Base-by-base conservation (phyloP, 2,329 filamentous ascomycete species). In the Microsporum audouinii region DNA sequence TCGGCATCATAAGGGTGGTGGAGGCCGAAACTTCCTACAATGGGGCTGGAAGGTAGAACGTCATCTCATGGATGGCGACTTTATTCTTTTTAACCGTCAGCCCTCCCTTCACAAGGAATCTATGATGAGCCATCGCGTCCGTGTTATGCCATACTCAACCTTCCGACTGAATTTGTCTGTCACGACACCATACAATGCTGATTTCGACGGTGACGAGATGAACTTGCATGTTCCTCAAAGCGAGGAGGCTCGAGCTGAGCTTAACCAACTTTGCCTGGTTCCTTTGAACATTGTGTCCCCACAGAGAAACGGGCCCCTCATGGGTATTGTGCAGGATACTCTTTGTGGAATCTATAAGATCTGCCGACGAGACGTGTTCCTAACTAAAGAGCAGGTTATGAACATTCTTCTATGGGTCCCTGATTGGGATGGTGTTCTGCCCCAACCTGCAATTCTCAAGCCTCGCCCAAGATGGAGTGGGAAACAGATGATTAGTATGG, bases 151-250 rank as follows among this genome's bases (percentile, higher is more conserved):
- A 2, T 99, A 96, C 75, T 99, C 94, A 4, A 99, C 94, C 1
- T 99, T 99, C 80, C 87, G 94, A 65, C 83, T 99, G 55, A 99
- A 99, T 71, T 76, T 99, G 67, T 99, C 94, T 0, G 94, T 99
- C 71, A 99, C 95, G 0, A 95, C 91, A 33, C 94, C 94, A 0
- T 99, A 99, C 81, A 99, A 99, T 78, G 94, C 94, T 69, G 94
- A 99, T 88, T 99, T 99, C 77, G 94, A 99, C 71, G 94, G 94
- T 77, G 94, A 99, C 74, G 94, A 99, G 77, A 99, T 99, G 94
- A 99, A 99, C 73, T 84, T 99, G 78, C 94, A 99, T 82, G 95
- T 99, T 59, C 95, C 94, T 2, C 94, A 99, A 71, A 94, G 89
- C 41, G 91, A 99, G 71, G 95, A 99, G 75, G 95, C 95, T 38